Evolutionary conservation across 495 filamentous ascomycete genomes (phyloP).

Genomic region (Aspergillus funiculosus): DNA sequence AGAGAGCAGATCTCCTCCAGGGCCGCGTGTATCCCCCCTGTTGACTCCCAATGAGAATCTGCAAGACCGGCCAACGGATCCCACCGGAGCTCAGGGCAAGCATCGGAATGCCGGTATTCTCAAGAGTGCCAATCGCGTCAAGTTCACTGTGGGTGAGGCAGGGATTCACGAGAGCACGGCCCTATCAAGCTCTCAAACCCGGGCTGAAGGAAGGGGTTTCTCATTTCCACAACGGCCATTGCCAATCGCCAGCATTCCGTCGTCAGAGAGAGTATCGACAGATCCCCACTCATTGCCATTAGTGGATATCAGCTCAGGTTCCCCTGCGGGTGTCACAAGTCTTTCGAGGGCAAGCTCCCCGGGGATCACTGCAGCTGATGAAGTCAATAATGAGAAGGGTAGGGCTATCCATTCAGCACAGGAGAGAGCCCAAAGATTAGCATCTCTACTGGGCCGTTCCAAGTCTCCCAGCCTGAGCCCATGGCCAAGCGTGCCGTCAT

Average conservation of each 20-base stretch:
- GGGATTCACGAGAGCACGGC: slow-evolving; percentile 17
- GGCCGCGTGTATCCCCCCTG: slow-evolving; percentile 26
- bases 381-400: slow-evolving; percentile 38
- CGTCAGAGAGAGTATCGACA: slow-evolving; percentile 23
- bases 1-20: slow-evolving; percentile 22
- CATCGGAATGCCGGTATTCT: slow-evolving; percentile 42
- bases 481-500: slow-evolving; percentile 27
- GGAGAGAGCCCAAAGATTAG: slow-evolving; percentile 30
- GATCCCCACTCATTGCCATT: slow-evolving; percentile 24
- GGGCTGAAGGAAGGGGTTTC: slow-evolving; percentile 28
- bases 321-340: slow-evolving; percentile 30
- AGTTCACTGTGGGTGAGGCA: slow-evolving; percentile 29
- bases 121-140: slow-evolving; percentile 35
- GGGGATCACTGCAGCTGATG: slow-evolving; percentile 25
- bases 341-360: slow-evolving; percentile 26
- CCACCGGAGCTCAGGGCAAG: slow-evolving; percentile 28
- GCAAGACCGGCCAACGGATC: slow-evolving; percentile 17
- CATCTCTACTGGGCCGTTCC: slow-evolving; percentile 32
- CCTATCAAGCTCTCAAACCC: slow-evolving; percentile 28
- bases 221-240: slow-evolving; percentile 34
- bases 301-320: slow-evolving; percentile 27
- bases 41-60: slow-evolving; percentile 22
- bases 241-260: slow-evolving; percentile 41
- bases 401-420: slow-evolving; percentile 33
- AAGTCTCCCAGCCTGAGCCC: slow-evolving; percentile 31